Evolutionary conservation across 306 rosid species (phyloP).

Genomic region (Calophaca sinica): DNA sequence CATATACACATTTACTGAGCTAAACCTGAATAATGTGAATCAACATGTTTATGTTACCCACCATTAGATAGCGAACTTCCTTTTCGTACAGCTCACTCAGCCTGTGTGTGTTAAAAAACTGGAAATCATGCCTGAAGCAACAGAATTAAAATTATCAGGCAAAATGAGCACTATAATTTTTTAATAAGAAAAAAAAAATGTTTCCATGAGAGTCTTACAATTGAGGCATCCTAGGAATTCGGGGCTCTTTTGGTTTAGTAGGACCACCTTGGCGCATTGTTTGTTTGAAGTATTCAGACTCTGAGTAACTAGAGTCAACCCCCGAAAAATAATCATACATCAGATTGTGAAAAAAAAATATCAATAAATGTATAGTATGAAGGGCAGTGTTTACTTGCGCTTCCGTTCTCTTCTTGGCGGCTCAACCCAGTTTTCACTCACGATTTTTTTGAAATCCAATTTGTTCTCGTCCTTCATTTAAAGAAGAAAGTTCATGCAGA

Average conservation of each 20-base stretch:
- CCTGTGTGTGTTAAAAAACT: constrained; percentile 94
- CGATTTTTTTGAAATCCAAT: constrained; percentile 93
- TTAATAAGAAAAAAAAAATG: constrained; percentile 2
- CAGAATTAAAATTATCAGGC: constrained; percentile 15
- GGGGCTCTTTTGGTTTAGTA: constrained; percentile 90
- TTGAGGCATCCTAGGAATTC: constrained; percentile 99
- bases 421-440: constrained; percentile 95
- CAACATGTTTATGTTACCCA: constrained; percentile 53
- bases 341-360: constrained; percentile 8
- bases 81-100: constrained; percentile 94
- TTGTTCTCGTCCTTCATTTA: constrained; percentile 82
- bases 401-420: constrained; percentile 98
- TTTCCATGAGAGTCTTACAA: constrained; percentile 65
- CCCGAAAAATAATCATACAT: constrained; percentile 26
- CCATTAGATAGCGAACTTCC: constrained; percentile 98
- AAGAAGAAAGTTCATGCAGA: not conserved
- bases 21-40: constrained; percentile 18
- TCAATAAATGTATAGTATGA: constrained; percentile 23
- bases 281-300: constrained; percentile 96
- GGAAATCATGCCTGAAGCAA: constrained; percentile 86
- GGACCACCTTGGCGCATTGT: constrained; percentile 98
- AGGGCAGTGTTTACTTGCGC: constrained; percentile 71
- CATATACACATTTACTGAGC: constrained; percentile 13
- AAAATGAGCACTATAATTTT: not conserved
- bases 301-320: constrained; percentile 75